Conservation (phyloP, 2,329 filamentous ascomycete species). For the Podosphaera xanthii region DNA sequence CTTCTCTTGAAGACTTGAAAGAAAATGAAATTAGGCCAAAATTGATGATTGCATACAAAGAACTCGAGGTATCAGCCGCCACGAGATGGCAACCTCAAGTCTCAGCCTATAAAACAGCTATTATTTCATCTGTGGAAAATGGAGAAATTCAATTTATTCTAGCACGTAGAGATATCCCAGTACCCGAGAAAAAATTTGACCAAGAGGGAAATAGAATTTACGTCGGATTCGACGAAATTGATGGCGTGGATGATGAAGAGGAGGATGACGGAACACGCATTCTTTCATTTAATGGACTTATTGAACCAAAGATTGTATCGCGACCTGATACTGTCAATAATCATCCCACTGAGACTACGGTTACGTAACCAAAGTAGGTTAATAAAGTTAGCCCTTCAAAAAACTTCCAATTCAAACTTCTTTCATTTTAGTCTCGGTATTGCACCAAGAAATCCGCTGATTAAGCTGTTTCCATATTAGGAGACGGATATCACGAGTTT, state of each 20-base stretch:
- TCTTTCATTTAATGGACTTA: constrained; percentile 36
- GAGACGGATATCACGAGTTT: too few species aligned
- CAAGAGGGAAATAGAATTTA: constrained; percentile 51
- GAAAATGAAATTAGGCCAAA: constrained; percentile 27
- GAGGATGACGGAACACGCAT: constrained; percentile 36
- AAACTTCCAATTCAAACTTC: too few species aligned
- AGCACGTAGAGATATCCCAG: constrained; percentile 42
- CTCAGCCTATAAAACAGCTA: constrained; percentile 37
- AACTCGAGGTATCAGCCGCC: constrained; percentile 34
- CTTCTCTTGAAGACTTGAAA: constrained; percentile 26
- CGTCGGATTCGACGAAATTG: constrained; percentile 53
- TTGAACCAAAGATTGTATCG: constrained; percentile 42
- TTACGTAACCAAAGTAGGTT: too few species aligned
- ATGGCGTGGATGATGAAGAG: constrained; percentile 30
- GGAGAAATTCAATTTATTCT: constrained; percentile 36
- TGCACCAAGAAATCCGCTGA: too few species aligned
- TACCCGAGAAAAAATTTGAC: constrained; percentile 36
- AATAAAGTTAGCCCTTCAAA: too few species aligned
- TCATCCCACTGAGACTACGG: too few species aligned
- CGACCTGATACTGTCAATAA: constrained; percentile 16
- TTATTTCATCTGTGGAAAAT: constrained; percentile 31
- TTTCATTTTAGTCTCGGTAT: too few species aligned
- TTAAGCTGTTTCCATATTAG: too few species aligned
- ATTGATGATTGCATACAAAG: constrained; percentile 47
- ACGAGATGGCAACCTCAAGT: constrained; percentile 45